Evolutionary conservation across 768 basidiomycete genomes (phyloP).

Genomic region (Fibroporia radiculosa): DNA sequence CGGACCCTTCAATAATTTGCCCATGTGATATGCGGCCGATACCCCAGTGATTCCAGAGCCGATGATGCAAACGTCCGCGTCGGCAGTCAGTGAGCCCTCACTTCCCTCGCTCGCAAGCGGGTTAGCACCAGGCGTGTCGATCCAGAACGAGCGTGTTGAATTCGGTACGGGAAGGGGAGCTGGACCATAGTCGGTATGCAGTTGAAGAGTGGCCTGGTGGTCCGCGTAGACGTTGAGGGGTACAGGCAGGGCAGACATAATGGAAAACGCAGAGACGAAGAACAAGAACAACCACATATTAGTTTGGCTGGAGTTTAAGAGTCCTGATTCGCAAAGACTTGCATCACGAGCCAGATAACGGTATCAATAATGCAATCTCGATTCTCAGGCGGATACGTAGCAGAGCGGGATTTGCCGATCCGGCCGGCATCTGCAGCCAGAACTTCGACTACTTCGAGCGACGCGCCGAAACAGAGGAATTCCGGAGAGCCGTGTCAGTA

Average conservation of each 20-base stretch:
- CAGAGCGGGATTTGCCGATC: no score
- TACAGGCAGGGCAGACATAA: slow-evolving; percentile 12
- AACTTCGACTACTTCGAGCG: no score
- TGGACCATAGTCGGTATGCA: slow-evolving; percentile 4
- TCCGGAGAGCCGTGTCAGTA: no score
- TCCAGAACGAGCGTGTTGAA: slow-evolving; percentile 72
- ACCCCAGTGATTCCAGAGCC: slow-evolving; percentile 78
- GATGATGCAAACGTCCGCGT: slow-evolving; percentile 70
- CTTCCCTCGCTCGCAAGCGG: slow-evolving; percentile 66
- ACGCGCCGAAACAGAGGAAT: no score
- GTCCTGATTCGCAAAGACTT: no score
- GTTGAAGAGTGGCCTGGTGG: slow-evolving; percentile 11
- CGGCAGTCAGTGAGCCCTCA: slow-evolving; percentile 43
- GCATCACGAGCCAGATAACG: no score
- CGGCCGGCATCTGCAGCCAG: no score
- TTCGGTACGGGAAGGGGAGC: slow-evolving; percentile 46
- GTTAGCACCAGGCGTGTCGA: slow-evolving; percentile 47
- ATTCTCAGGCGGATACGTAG: no score
- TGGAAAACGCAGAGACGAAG: not conserved
- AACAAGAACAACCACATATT: not conserved
- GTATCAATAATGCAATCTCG: no score
- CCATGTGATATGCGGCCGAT: slow-evolving; percentile 66
- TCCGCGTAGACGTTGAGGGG: slow-evolving; percentile 13
- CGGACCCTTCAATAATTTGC: slow-evolving; percentile 21
- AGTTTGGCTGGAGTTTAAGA: no score